Percentiles rank a stretch among this genome's conserved stretches.
phyloP scores from a whole-genome alignment of 1,284 basidiomycete species.

The Anthracocystis setariae region DNA sequence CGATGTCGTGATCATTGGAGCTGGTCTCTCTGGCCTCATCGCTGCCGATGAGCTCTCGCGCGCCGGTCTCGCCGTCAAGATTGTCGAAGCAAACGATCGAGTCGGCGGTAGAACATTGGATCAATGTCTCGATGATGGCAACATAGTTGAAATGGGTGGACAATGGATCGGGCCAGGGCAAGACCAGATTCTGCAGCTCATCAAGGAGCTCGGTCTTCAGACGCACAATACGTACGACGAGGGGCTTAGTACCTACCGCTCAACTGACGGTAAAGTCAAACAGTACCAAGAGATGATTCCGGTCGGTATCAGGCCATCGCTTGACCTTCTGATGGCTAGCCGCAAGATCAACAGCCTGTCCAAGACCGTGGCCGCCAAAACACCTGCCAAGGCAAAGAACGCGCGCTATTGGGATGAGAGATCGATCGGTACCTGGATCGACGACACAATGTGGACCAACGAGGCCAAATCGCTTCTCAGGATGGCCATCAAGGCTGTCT shows the following conservation, averaged over 20 bases:
- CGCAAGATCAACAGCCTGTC: slow-evolving; percentile 47
- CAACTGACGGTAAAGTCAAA: slow-evolving; percentile 29
- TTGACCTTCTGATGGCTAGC: slow-evolving; percentile 37
- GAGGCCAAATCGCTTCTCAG: slow-evolving; percentile 37
- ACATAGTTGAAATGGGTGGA: slow-evolving; percentile 70
- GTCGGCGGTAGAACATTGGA: slow-evolving; percentile 69
- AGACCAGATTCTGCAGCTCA: slow-evolving; percentile 69
- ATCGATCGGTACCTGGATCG: slow-evolving; percentile 48
- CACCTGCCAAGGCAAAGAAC: slow-evolving; percentile 17
- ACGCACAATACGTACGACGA: slow-evolving; percentile 45
- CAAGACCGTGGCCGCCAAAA: slow-evolving; percentile 30
- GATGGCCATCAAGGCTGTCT: slow-evolving; percentile 48
- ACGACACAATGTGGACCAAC: slow-evolving; percentile 35
- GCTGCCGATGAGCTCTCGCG: slow-evolving; percentile 68
- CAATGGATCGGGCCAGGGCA: slow-evolving; percentile 71
- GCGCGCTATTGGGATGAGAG: slow-evolving; percentile 38
- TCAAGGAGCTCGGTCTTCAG: slow-evolving; percentile 68
- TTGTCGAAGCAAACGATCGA: slow-evolving; percentile 70
- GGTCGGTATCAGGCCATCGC: slow-evolving; percentile 34
- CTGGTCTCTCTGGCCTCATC: slow-evolving; percentile 70
- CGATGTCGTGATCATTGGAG: slow-evolving; percentile 70
- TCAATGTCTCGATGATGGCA: slow-evolving; percentile 62
- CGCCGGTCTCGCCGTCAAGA: slow-evolving; percentile 68
- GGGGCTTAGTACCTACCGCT: slow-evolving; percentile 41
- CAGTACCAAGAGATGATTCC: slow-evolving; percentile 40